Base-by-base conservation (phyloP, 2,329 filamentous ascomycete species). In the Phyllosticta ampelicida region DNA sequence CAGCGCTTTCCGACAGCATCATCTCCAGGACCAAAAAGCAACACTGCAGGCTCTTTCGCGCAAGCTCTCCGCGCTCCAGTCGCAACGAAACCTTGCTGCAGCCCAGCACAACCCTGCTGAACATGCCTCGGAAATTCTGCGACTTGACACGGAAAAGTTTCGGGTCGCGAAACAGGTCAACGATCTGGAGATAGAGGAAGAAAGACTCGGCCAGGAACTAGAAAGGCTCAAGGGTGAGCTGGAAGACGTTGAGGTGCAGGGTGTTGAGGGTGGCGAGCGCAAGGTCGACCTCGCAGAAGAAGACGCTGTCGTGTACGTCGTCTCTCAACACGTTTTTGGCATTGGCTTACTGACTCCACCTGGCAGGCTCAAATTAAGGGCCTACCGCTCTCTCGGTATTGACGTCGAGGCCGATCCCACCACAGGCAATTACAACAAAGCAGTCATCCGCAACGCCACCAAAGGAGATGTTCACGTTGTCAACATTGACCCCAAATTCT, bases 381-480 rank as follows among this genome's bases (percentile, higher is more conserved):
- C 99, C 53, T 99, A 95, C 73, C 83, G 94, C 62, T 90, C 88
- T 26, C 77, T 99, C 54, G 92, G 91, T 2, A 92, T 97, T 63
- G 91, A 96, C 64, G 83, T 95, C 60, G 89, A 95, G 75, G 87
- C 89, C 57, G 87, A 89, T 61, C 61, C 66, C 1, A 78, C 77
- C n/a, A 81, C 78, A 1, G 90, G 90, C 30, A 89, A 90, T 70
- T 96, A 92, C 76, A 85, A 82, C 65, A 88, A 89, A 68, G 92
- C 91, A 1, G 82, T 96, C 18, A 86, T 97, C 63, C 79, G 90
- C 62, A 96, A 95, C 69, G 85, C 86, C 61, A 80, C 84, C 63
- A 92, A 90, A 76, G 91, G 90, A 9, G 91, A 97, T 70, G 90
- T 97, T 55, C 89, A 96, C 70, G 89, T 97, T 54, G 86, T 99